phyloP scores from a whole-genome alignment of 1,284 basidiomycete genomes.

The Cutaneotrichosporon dermatis region DNA sequence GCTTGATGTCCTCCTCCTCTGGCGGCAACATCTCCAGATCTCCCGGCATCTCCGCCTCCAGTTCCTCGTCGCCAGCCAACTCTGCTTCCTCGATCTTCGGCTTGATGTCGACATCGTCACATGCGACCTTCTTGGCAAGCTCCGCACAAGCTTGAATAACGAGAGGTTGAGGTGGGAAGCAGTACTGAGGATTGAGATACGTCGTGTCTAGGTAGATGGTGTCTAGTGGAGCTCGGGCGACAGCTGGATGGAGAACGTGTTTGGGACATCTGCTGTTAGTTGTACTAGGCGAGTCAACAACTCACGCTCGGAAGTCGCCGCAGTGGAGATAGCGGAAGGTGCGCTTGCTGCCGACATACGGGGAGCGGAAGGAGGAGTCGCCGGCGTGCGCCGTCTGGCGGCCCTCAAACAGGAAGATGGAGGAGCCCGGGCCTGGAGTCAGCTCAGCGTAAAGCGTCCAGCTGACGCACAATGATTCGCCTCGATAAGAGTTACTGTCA shows the following conservation, averaged over 20 bases:
- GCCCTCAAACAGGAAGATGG: constrained; percentile 89
- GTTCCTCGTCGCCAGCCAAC: constrained; percentile 11
- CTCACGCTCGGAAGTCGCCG: constrained; percentile 81
- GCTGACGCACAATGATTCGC: constrained; percentile 80
- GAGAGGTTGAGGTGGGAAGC: constrained; percentile 87
- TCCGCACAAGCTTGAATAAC: constrained; percentile 90
- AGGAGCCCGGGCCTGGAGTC: constrained; percentile 73
- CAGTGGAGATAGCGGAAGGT: constrained; percentile 90
- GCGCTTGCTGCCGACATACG: constrained; percentile 63
- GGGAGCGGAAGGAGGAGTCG: constrained; percentile 66
- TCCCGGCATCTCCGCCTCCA: constrained; percentile 10
- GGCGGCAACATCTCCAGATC: not conserved
- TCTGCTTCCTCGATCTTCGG: constrained; percentile 10
- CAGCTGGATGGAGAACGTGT: constrained; percentile 73
- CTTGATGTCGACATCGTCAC: constrained; percentile 36
- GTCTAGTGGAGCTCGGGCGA: constrained; percentile 74
- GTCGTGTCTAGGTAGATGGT: constrained; percentile 94
- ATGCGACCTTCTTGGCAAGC: constrained; percentile 54
- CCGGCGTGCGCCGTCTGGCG: constrained; percentile 81
- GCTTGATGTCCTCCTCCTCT: constrained; percentile 3
- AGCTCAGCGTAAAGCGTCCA: not conserved
- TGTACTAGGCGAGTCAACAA: not conserved
- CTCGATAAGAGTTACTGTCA: constrained; percentile 87
- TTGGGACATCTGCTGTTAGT: constrained; percentile 56
- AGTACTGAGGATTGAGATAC: constrained; percentile 89